A percentile compares a stretch with the other conserved stretches of the same genome.
Evolutionary conservation across 345 rosid species (phyloP).

Genomic region (Euphorbia pulcherrima): DNA sequence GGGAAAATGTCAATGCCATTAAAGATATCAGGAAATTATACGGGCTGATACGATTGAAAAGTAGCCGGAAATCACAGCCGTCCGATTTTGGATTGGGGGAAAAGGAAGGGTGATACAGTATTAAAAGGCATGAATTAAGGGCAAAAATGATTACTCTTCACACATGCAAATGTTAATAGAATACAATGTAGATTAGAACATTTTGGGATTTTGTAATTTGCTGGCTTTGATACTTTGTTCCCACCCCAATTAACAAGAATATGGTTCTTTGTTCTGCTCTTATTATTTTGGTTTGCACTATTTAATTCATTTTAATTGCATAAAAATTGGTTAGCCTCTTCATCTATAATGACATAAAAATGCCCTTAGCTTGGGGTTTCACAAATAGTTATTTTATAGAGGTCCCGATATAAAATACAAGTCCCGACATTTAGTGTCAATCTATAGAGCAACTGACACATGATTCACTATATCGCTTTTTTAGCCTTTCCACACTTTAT

Average conservation of each 20-base stretch:
- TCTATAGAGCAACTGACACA: too few relatives aligned
- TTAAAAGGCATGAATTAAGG: not conserved
- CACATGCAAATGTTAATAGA: not conserved
- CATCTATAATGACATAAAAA: too few relatives aligned
- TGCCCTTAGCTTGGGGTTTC: too few relatives aligned
- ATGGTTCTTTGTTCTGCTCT: slow-evolving; percentile 3
- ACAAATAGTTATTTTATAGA: too few relatives aligned
- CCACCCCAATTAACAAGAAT: slow-evolving; percentile 2
- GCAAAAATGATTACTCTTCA: not conserved
- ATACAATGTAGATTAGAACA: not conserved
- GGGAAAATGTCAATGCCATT: slow-evolving; percentile 36
- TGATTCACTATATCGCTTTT: too few relatives aligned
- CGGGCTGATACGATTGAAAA: slow-evolving; percentile 28
- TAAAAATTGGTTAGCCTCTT: not conserved
- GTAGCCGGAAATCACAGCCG: slow-evolving; percentile 17
- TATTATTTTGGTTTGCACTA: not conserved
- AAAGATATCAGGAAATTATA: slow-evolving; percentile 33
- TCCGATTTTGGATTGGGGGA: slow-evolving; percentile 8
- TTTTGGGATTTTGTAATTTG: not conserved
- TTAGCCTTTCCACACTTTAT: too few relatives aligned
- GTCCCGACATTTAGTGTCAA: too few relatives aligned
- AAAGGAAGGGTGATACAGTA: slow-evolving; percentile 26
- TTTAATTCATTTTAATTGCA: too few relatives aligned
- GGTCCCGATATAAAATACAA: too few relatives aligned
- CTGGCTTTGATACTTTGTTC: slow-evolving; percentile 14